These are phyloP conservation scores for Colletotrichum cordylinicola DNA, from an alignment of 2,329 filamentous ascomycete genomes.

Conservation along the genomic window DNA sequence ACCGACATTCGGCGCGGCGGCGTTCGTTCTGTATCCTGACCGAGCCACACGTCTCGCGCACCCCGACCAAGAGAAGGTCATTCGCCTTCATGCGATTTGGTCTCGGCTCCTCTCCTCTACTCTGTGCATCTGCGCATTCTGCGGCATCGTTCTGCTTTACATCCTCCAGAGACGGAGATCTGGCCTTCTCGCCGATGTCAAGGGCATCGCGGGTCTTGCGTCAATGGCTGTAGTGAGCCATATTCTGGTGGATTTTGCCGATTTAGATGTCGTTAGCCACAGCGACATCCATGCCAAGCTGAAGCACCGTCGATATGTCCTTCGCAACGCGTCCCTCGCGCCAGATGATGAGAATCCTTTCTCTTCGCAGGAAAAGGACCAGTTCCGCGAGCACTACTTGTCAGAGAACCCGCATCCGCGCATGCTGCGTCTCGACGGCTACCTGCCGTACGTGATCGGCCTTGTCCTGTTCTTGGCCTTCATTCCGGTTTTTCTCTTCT, in stretches of 20 bases:
- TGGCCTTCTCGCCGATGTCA: slow-evolving; percentile 71
- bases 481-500: slow-evolving; percentile 69
- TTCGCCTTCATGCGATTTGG: slow-evolving; percentile 62
- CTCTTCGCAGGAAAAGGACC: slow-evolving; percentile 46
- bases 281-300: slow-evolving; percentile 72
- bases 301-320: slow-evolving; percentile 69
- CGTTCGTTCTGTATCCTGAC: slow-evolving; percentile 61
- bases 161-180: slow-evolving; percentile 68
- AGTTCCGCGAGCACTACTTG: slow-evolving; percentile 54
- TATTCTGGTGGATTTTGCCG: slow-evolving; percentile 76
- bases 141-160: slow-evolving; percentile 63
- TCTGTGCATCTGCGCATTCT: slow-evolving; percentile 61
- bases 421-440: slow-evolving; percentile 67
- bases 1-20: slow-evolving; percentile 71
- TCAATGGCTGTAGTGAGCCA: slow-evolving; percentile 78
- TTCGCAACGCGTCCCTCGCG: slow-evolving; percentile 74
- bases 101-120: slow-evolving; percentile 66
- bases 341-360: slow-evolving; percentile 61
- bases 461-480: slow-evolving; percentile 62
- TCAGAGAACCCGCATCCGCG: slow-evolving; percentile 70
- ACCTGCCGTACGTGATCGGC: slow-evolving; percentile 64
- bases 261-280: slow-evolving; percentile 71
- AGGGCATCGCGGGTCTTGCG: slow-evolving; percentile 75
- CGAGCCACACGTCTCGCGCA: slow-evolving; percentile 47
- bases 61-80: slow-evolving; percentile 53